Evolutionary conservation across 352 stramenopile species (phyloP).

Genomic region (Globisporangium nunn): DNA sequence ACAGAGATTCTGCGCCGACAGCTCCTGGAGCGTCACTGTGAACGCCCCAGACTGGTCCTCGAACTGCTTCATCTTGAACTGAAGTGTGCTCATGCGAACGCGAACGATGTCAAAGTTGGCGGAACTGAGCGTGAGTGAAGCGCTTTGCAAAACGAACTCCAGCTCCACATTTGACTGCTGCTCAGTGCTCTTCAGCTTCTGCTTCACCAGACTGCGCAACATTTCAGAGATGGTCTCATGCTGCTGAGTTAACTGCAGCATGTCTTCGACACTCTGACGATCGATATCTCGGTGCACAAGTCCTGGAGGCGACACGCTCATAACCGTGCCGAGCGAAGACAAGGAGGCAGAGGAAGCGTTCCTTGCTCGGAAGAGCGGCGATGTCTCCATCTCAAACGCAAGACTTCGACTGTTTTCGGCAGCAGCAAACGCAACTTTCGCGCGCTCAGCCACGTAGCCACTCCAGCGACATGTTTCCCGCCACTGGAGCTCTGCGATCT

Average conservation of each 20-base stretch:
- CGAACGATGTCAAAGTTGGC: slow-evolving; percentile 58
- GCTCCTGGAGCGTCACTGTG: slow-evolving; percentile 43
- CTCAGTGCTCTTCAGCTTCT: slow-evolving; percentile 31
- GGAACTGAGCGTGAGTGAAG: slow-evolving; percentile 53
- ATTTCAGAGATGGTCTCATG: slow-evolving; percentile 37
- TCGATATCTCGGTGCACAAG: slow-evolving; percentile 33
- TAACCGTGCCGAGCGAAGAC: slow-evolving; percentile 29
- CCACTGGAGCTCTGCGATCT: slow-evolving; percentile 53
- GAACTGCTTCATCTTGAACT: slow-evolving; percentile 60
- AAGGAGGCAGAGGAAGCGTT: slow-evolving; percentile 23
- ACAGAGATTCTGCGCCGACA: slow-evolving; percentile 61
- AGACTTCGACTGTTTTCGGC: slow-evolving; percentile 25
- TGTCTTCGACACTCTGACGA: slow-evolving; percentile 31
- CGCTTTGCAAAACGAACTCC: slow-evolving; percentile 45
- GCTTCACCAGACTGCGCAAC: slow-evolving; percentile 24
- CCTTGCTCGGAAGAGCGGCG: slow-evolving; percentile 31
- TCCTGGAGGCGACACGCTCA: slow-evolving; percentile 28
- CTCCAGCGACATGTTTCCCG: slow-evolving; percentile 48
- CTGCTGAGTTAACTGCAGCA: slow-evolving; percentile 37
- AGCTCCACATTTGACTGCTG: slow-evolving; percentile 55
- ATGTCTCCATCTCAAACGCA: slow-evolving; percentile 37
- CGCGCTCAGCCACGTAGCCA: slow-evolving; percentile 37
- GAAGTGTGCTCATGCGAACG: slow-evolving; percentile 31
- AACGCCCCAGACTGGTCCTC: slow-evolving; percentile 65
- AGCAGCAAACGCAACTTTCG: slow-evolving; percentile 31